Percentiles rank a stretch among this genome's conserved stretches.
Conservation (phyloP, 2,329 filamentous ascomycete species). For the Hirsutella thompsonii region DNA sequence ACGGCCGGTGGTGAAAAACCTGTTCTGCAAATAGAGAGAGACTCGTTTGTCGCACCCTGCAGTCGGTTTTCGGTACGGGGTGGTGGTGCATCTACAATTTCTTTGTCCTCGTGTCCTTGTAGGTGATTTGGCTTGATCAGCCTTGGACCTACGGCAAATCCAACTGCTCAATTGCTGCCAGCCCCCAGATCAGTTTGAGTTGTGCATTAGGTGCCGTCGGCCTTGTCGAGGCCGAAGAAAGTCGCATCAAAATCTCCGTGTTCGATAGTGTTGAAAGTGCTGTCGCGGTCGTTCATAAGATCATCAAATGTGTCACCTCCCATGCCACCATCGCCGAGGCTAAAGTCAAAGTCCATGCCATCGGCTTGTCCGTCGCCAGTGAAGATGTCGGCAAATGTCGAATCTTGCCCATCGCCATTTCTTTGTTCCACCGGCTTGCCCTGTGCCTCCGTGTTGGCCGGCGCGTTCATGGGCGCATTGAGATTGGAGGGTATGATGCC, state of each 20-base stretch:
- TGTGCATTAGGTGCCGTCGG: constrained; percentile 8
- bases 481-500: constrained; percentile 15
- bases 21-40: no score
- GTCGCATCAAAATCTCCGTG: constrained; percentile 33
- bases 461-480: constrained; percentile 6
- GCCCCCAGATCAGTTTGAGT: neutral
- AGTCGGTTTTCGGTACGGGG: no score
- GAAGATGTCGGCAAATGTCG: constrained; percentile 32
- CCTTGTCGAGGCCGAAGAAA: constrained; percentile 28
- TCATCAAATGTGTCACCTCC: constrained; percentile 34
- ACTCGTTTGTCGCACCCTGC: no score
- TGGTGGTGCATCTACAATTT: no score
- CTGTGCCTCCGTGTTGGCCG: neutral
- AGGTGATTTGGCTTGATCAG: no score
- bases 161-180: no score
- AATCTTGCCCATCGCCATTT: constrained; percentile 13
- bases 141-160: no score
- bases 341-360: constrained; percentile 22
- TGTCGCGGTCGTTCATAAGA: constrained; percentile 29
- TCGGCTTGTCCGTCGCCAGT: constrained; percentile 27
- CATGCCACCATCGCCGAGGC: constrained; percentile 13
- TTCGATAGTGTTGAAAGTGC: constrained; percentile 26
- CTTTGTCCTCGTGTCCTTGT: no score
- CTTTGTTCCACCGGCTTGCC: constrained; percentile 12
- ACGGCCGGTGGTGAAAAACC: no score